Conservation (phyloP, 352 stramenopile species). For the Phytophthora fragariae region DNA sequence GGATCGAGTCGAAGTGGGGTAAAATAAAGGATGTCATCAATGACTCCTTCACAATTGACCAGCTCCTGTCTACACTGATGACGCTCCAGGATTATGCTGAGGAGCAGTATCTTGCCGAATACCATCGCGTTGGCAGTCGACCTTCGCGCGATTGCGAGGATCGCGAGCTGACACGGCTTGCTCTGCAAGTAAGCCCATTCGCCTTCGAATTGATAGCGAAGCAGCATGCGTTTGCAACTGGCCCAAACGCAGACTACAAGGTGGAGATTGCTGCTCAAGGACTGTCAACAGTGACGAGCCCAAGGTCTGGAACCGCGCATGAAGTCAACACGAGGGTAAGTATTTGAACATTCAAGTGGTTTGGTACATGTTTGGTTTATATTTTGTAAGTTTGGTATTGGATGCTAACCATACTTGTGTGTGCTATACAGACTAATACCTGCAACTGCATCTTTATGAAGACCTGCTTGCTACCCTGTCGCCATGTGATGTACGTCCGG, state of each 20-base stretch:
- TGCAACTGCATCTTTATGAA: conserved; percentile 23
- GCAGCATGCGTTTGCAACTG: not conserved
- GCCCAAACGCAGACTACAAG: not conserved
- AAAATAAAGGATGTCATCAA: not conserved
- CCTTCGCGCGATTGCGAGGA: not conserved
- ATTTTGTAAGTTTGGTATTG: conserved; percentile 1
- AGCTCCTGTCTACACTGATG: not conserved
- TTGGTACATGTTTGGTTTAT: not conserved
- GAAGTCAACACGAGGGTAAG: not conserved
- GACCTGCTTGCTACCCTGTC: not conserved
- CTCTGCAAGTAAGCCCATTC: conserved; percentile 1
- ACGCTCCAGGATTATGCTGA: not conserved
- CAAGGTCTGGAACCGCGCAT: not conserved
- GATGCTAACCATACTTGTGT: not conserved
- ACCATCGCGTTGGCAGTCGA: not conserved
- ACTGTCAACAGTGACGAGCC: not conserved
- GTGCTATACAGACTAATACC: not conserved
- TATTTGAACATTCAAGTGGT: not conserved
- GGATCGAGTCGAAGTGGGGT: not conserved
- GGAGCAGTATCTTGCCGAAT: not conserved
- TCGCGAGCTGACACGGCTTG: not conserved
- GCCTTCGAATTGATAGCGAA: not conserved
- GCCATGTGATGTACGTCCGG: conserved; percentile 17
- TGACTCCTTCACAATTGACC: not conserved
- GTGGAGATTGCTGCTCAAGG: not conserved